phyloP scores from a whole-genome alignment of 129 eudicot genomes.

The Deinandra increscens region DNA sequence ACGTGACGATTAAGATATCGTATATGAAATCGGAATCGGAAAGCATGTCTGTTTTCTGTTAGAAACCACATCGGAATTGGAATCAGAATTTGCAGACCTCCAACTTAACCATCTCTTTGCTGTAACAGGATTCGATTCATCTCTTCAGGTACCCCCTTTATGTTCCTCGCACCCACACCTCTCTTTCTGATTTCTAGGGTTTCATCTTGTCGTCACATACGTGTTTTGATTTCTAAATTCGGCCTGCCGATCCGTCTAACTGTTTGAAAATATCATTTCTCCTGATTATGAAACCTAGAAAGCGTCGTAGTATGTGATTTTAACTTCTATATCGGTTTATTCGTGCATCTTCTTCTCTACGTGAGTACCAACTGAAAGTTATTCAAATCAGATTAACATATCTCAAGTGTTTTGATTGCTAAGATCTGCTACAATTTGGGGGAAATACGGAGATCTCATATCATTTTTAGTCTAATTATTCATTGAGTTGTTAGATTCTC shows the following conservation, averaged over 20 bases:
- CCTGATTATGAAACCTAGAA: neutral
- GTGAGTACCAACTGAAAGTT: constrained; percentile 1
- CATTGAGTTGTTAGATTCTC: neutral
- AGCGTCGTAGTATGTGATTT: no score
- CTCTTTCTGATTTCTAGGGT: constrained; percentile 4
- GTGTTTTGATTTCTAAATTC: neutral
- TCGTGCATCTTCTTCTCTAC: neutral
- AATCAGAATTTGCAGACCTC: neutral
- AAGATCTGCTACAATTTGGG: constrained; percentile 10
- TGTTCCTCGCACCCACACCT: no score
- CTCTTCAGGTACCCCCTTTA: neutral
- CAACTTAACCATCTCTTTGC: neutral
- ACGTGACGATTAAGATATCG: neutral
- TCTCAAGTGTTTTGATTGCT: constrained; percentile 9
- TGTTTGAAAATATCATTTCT: constrained; percentile 14
- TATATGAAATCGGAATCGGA: constrained; percentile 3
- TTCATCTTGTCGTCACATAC: neutral
- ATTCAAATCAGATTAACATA: neutral
- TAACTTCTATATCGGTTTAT: no score
- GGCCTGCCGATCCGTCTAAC: constrained; percentile 11
- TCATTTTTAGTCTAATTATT: constrained; percentile 1
- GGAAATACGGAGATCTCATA: neutral
- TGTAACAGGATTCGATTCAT: neutral
- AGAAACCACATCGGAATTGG: constrained; percentile 12
- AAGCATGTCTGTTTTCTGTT: constrained; percentile 25